Evolutionary conservation across 257 asterid genomes (phyloP).

Genomic region (Schizonepeta tenuifolia): DNA sequence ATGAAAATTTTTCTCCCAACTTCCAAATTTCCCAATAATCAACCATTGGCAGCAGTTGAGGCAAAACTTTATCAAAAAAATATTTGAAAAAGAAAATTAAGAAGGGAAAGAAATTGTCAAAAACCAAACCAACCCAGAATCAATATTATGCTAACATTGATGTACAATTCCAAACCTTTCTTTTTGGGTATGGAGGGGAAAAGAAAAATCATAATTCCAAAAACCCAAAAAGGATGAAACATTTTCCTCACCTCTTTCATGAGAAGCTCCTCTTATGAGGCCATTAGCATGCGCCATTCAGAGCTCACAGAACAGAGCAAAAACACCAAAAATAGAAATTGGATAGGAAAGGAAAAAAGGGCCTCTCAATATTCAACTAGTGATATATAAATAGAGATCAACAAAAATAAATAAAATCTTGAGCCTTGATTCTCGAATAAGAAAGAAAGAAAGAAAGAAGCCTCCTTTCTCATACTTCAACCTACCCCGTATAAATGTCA

Average conservation of each 20-base stretch:
- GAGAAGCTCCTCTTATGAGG: conserved; percentile 42
- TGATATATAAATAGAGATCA: conserved; percentile 19
- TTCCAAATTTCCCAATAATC: conserved; percentile 4
- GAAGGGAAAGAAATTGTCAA: background rate
- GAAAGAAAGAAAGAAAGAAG: conserved; percentile 25
- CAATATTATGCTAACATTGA: conserved; percentile 7
- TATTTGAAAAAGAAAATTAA: background rate
- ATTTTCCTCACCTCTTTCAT: conserved; percentile 48
- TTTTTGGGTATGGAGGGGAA: background rate
- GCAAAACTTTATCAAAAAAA: conserved; percentile 23
- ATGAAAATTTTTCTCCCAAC: background rate
- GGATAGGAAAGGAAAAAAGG: background rate
- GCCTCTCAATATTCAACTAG: conserved; percentile 9
- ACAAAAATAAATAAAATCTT: conserved; percentile 12
- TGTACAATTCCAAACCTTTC: background rate
- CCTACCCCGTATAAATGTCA: conserved; percentile 51
- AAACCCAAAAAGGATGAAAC: conserved; percentile 32
- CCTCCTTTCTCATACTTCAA: conserved; percentile 45
- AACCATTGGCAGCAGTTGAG: background rate
- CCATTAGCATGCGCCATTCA: conserved; percentile 59
- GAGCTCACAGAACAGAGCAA: conserved; percentile 29
- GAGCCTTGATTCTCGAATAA: too few species aligned
- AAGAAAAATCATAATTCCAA: conserved; percentile 11
- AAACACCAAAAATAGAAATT: background rate
- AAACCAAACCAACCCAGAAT: conserved; percentile 9